phyloP scores from a whole-genome alignment of 2,329 filamentous ascomycete species.

The Aspergillus sp. region DNA sequence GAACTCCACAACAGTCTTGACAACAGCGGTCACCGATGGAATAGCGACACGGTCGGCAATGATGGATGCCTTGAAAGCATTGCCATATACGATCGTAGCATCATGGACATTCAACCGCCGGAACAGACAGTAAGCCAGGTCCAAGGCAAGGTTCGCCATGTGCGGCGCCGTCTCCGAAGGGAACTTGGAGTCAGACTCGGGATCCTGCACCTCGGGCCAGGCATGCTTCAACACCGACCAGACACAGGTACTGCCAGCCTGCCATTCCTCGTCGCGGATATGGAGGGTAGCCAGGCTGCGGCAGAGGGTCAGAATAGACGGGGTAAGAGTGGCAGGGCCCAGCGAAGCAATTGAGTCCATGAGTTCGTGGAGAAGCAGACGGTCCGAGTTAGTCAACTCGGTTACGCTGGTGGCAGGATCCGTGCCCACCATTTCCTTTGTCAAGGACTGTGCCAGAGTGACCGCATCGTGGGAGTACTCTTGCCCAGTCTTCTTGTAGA shows the following conservation, averaged over 20 bases:
- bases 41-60: slow-evolving; percentile 27
- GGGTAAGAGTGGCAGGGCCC: slow-evolving; percentile 11
- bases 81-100: slow-evolving; percentile 26
- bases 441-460: slow-evolving; percentile 22
- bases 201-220: slow-evolving; percentile 27
- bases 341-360: slow-evolving; percentile 28
- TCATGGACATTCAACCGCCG: slow-evolving; percentile 25
- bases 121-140: slow-evolving; percentile 30
- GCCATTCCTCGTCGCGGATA: slow-evolving; percentile 27
- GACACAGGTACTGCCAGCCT: slow-evolving; percentile 20
- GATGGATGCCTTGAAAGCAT: slow-evolving; percentile 28
- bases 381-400: slow-evolving; percentile 19
- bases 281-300: slow-evolving; percentile 28
- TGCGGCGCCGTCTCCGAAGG: slow-evolving; percentile 24
- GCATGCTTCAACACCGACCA: slow-evolving; percentile 27
- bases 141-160: slow-evolving; percentile 25
- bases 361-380: slow-evolving; percentile 25
- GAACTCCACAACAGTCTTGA: slow-evolving; percentile 32
- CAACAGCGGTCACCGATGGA: slow-evolving; percentile 24
- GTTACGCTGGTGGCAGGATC: slow-evolving; percentile 15
- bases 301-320: slow-evolving; percentile 23
- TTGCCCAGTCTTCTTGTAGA: slow-evolving; percentile 26
- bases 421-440: slow-evolving; percentile 17
- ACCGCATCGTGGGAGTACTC: slow-evolving; percentile 26
- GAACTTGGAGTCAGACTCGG: slow-evolving; percentile 24